phyloP scores from a whole-genome alignment of 495 filamentous ascomycete species.

The Talaromyces borbonicus region DNA sequence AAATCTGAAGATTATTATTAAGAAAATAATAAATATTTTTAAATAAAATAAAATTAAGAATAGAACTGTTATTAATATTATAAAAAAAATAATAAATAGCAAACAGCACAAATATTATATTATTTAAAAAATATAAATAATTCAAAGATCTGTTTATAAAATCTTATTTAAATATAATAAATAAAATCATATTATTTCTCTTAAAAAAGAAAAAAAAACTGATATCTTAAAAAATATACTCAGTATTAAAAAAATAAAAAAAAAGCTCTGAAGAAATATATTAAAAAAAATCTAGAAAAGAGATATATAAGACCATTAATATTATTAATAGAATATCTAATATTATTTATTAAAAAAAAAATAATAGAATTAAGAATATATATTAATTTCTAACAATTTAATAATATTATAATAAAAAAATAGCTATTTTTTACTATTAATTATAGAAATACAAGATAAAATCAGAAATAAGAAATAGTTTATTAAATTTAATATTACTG shows the following conservation, averaged over 20 bases:
- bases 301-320: neutral
- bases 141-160: neutral
- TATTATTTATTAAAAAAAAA: slow-evolving; percentile 30
- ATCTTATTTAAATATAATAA: no score
- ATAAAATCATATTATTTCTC: no score
- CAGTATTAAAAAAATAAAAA: no score
- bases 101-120: neutral
- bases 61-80: no score
- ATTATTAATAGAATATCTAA: slow-evolving; percentile 13
- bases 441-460: slow-evolving; percentile 8
- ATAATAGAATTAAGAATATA: slow-evolving; percentile 24
- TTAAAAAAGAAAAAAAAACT: no score
- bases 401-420: slow-evolving; percentile 33
- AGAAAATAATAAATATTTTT: no score
- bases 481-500: slow-evolving; percentile 10
- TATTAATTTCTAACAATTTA: slow-evolving; percentile 35
- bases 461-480: neutral
- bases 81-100: no score
- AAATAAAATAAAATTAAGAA: no score
- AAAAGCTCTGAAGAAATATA: no score
- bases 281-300: neutral
- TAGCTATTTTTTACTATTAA: slow-evolving; percentile 8
- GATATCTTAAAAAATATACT: no score
- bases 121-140: neutral
- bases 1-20: no score